Conservation (phyloP, 257 asterid species). For the Nemophila menziesii region DNA sequence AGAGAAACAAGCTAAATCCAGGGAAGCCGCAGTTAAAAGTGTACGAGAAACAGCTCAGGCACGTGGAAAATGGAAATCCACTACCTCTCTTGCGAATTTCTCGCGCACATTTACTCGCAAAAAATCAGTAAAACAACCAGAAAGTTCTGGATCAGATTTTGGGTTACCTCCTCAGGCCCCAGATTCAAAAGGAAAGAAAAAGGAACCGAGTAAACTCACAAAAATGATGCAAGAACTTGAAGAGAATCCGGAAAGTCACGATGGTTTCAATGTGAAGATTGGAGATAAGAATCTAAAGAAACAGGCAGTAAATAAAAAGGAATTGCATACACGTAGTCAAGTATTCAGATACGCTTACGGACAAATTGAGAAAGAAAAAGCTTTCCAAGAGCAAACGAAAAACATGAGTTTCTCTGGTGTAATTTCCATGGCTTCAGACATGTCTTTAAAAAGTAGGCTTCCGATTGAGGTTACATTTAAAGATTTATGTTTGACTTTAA, state of each 20-base stretch:
- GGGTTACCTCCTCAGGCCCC: conserved; percentile 53
- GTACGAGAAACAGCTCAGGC: conserved; percentile 88
- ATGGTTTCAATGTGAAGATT: conserved; percentile 70
- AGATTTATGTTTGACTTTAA: conserved; percentile 75
- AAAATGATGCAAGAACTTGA: conserved; percentile 88
- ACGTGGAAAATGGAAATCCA: conserved; percentile 80
- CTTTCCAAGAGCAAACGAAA: conserved; percentile 70
- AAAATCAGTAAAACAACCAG: conserved; percentile 35
- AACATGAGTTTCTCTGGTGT: conserved; percentile 87
- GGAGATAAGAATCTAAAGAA: conserved; percentile 80
- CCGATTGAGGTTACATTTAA: conserved; percentile 82
- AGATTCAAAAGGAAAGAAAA: conserved; percentile 42
- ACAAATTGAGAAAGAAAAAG: conserved; percentile 89
- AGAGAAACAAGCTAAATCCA: conserved; percentile 68
- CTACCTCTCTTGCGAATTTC: conserved; percentile 61
- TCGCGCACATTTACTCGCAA: conserved; percentile 81
- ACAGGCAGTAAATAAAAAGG: conserved; percentile 46
- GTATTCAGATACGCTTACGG: conserved; percentile 93
- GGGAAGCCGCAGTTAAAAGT: conserved; percentile 89
- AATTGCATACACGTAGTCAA: conserved; percentile 85
- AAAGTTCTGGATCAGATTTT: conserved; percentile 60
- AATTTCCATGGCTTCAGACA: conserved; percentile 61
- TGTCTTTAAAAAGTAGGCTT: conserved; percentile 49
- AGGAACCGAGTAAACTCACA: conserved; percentile 48
- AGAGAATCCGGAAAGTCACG: conserved; percentile 70